Percentiles rank a stretch among this genome's conserved stretches.
Evolutionary conservation across 805 yeast species (phyloP).

Genomic region (Brettanomyces bruxellensis): DNA sequence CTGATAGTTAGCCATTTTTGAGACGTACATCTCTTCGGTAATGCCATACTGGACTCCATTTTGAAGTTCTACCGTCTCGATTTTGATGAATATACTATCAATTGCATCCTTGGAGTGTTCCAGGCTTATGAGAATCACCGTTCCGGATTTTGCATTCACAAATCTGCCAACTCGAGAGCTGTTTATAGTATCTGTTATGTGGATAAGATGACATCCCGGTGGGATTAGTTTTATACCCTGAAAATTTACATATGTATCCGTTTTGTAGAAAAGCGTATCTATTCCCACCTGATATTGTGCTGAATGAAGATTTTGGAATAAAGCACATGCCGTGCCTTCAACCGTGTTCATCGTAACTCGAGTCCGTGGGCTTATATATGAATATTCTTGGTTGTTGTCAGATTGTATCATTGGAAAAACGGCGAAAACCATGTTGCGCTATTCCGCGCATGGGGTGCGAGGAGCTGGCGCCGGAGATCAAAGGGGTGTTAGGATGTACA

Average conservation of each 20-base stretch:
- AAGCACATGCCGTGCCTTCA: too few relatives aligned
- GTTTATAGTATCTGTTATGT: conserved; percentile 31
- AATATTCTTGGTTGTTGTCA: too few relatives aligned
- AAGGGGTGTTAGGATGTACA: too few relatives aligned
- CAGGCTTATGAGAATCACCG: not conserved
- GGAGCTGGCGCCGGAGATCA: too few relatives aligned
- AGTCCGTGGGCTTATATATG: too few relatives aligned
- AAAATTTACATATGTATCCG: conserved; percentile 1
- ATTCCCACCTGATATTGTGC: conserved; percentile 12
- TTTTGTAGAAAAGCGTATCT: conserved; percentile 14
- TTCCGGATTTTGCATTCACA: conserved; percentile 24
- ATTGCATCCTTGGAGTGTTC: not conserved
- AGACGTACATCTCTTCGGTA: not conserved
- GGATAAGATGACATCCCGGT: conserved; percentile 45
- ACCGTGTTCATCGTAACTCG: too few relatives aligned
- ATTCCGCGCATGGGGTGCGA: too few relatives aligned
- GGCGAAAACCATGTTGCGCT: not conserved
- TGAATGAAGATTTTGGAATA: not conserved
- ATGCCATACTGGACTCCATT: not conserved
- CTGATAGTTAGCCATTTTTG: not conserved
- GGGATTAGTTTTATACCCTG: conserved; percentile 45
- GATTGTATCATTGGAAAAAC: too few relatives aligned
- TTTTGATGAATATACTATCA: not conserved
- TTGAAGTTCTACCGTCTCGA: not conserved
- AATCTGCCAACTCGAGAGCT: conserved; percentile 34